Base-by-base conservation (phyloP, 306 rosid genomes). In the Corylus avellana region DNA sequence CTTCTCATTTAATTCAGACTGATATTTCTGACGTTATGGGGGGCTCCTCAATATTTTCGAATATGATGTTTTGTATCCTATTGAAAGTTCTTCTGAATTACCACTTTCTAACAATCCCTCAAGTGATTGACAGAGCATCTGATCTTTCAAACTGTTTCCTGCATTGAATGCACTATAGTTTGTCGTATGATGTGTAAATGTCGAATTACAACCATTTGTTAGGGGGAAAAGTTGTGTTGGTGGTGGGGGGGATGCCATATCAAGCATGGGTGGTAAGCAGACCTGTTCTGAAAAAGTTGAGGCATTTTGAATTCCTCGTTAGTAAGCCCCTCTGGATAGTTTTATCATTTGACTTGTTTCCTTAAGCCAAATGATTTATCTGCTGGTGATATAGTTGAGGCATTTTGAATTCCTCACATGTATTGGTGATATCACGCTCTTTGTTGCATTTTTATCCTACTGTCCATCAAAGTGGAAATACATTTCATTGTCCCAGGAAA, bases 41-140 rank as follows among this genome's bases (percentile, higher is more conserved):
- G 78, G 91, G 76, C 78, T 84, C 97, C 48, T 83, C 82, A 62
- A 90, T 94, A 71, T 92, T 94, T 79, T 90, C 97, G 56, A 85
- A 89, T 81, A 87, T 92, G 95, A 88, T 94, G 94, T 91, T 92
- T 76, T 92, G 98, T 94, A 94, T 94, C 98, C 98, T 87, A 9
- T 54, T 46, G 67, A 71, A 67, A 66, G 78, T 79, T 76, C 75
- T 13, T 55, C 78, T 69, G 7, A n/a, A 55, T 78, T 76, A 35
- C 50, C 70, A 68, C 54, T 55, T 47, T 61, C 53, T 39, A 48
- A 49, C 53, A 79, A 71, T 80, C 82, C 51, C 49, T 78, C 77
- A 29, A 51, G 39, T 79, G 35, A 62, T 76, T 72, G 66, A 39
- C 77, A 59, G 20, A 48, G 39, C 12, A 7, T 42, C 50, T 67